These are phyloP conservation scores for Maudiozyma saulgeensis DNA, from an alignment of 805 yeast species.

Conservation along the genomic window DNA sequence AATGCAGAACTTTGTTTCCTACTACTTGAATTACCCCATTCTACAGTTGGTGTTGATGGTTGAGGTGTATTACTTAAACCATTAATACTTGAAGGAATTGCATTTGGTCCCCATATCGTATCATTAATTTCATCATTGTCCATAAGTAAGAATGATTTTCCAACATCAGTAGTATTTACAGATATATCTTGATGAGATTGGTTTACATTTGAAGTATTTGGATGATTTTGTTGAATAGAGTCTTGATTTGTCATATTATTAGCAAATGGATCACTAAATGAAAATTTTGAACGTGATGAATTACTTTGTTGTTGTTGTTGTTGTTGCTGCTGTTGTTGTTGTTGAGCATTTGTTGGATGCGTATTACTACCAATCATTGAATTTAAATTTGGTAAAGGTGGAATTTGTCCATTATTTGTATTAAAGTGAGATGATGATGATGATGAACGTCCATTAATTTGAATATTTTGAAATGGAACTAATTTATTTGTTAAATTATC, in stretches of 20 bases:
- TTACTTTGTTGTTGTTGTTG: constrained; percentile 12
- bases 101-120: constrained; percentile 29
- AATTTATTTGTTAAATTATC: constrained; percentile 28
- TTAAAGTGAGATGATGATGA: not conserved
- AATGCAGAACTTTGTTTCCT: constrained; percentile 13
- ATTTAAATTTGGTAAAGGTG: not conserved
- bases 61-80: constrained; percentile 22
- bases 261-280: constrained; percentile 58
- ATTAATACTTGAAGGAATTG: constrained; percentile 24
- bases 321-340: not conserved
- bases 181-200: constrained; percentile 2
- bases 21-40: constrained; percentile 17
- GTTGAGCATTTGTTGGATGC: not conserved
- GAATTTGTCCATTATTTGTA: not conserved
- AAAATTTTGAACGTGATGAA: constrained; percentile 59
- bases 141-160: constrained; percentile 31
- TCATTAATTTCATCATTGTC: constrained; percentile 31
- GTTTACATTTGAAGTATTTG: not conserved
- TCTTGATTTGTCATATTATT: constrained; percentile 17
- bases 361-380: not conserved
- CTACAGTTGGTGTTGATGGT: constrained; percentile 25
- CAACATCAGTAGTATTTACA: constrained; percentile 9
- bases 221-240: constrained; percentile 3
- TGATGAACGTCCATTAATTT: not conserved
- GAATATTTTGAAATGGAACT: constrained; percentile 12